Evolutionary conservation across 2,329 filamentous ascomycete species (phyloP), one percentile per base, ranked within the genome.

Genomic region (Erysiphe pulchra): DNA sequence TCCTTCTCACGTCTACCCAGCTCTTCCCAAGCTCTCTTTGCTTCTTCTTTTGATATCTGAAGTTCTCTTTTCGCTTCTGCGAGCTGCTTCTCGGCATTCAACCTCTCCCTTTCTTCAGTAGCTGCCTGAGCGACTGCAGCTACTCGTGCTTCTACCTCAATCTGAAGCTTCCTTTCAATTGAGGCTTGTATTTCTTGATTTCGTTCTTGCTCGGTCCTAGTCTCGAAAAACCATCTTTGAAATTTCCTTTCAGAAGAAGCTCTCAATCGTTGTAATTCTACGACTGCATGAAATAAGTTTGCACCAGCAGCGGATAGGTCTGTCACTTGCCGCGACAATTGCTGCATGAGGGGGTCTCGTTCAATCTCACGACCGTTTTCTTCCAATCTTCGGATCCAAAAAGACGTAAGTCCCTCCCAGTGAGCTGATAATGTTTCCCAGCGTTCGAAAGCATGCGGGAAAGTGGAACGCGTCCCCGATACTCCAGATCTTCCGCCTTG

Each of bases 161-260:
- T 69, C 40, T 78, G 70, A n/a, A 94, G 63, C 37, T 76, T 71
- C 32, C 70, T 67, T 56, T 92, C 78, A n/a, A 93, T 64, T 57
- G 86, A 74, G 2, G 75, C 85, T 47, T 84, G 81, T 34, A 80
- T 68, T 61, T 95, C 90, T 52, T 82, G 79, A 44, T 77, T 71
- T 28, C 80, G 76, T 63, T 95, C 90, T 52, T 92, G 75, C 53
- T 95, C 86, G 31, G 78, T 72, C 45, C 86, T 72, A 8, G 86
- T 93, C 59, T 98, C 90, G 54, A 92, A 93, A 63, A 95, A 95
- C 90, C 90, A 98, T 44, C 90, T 74, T 62, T 98, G 90, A 55
- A 98, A 98, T 59, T 95, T 95, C 51, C 90, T 77, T 61, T 98
- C 90, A 0, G 87, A 95, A 47, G 85, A 93, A 34, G 90, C 90